Evolutionary conservation across 75 land plant species (phyloP), one percentile per base, ranked within the genome.

Genomic region (Selaginella tamariscina): DNA sequence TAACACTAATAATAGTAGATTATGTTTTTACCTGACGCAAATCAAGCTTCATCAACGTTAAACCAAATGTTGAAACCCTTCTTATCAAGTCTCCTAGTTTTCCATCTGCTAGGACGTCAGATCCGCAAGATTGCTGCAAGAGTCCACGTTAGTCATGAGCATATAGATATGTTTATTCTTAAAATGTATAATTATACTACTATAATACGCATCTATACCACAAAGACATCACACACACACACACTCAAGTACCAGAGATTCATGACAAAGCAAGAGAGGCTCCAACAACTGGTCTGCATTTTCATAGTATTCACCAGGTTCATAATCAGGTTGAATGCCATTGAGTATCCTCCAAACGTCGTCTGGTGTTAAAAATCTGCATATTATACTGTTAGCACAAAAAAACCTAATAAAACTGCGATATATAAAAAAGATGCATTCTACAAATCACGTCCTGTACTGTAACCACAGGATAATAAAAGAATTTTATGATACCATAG

Each of bases 21-120:
- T n/a, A 23, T 21, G 5, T 23, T n/a, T 2, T 23, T 59, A 59
- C 62, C 62, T 59, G 62, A 27, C 62, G 62, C 5, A 59, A n/a
- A n/a, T 59, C 62, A 2, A 59, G 26, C 62, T 59, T 59, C 62
- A 59, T 59, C 62, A 59, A n/a, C 23, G 62, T 59, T 26, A 59
- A 59, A 23, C 62, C 62, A 59, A 59, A 59, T 9, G 62, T 59
- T 59, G 27, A 2, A 2, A 59, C 23, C n/a, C 62, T 59, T 26
- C 62, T 59, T 9, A 59, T 59, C 23, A 59, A 23, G 23, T 59
- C 62, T 26, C 9, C 24, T n/a, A 59, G 26, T 21, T 26, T 59
- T 59, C 62, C 62, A 23, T 59, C 62, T n/a, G 62, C 62, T 59
- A 59, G 23, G 8, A 27, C 26, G 62, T 26, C 24, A n/a, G 62